Evolutionary conservation across 805 yeast species (phyloP).

Genomic region (Clavispora santaluciae): DNA sequence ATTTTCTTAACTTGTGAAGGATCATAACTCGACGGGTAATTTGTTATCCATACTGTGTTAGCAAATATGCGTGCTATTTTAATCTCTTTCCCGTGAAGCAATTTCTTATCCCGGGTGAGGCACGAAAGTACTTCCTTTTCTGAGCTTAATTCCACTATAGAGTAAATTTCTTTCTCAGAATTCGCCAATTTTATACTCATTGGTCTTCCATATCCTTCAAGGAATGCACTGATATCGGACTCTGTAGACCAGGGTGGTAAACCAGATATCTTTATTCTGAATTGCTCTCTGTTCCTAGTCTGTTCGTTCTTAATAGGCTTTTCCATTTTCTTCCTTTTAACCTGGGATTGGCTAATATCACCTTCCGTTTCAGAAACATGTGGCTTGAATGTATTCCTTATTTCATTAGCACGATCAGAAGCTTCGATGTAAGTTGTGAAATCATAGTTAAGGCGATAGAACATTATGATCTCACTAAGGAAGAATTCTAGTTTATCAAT

Average conservation of each 20-base stretch:
- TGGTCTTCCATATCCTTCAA: slow-evolving; percentile 59
- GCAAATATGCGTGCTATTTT: slow-evolving; percentile 41
- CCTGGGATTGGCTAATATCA: slow-evolving; percentile 4
- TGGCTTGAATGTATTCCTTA: neutral
- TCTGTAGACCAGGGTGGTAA: slow-evolving; percentile 40
- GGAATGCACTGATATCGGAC: slow-evolving; percentile 36
- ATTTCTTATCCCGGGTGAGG: slow-evolving; percentile 53
- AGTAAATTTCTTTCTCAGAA: slow-evolving; percentile 22
- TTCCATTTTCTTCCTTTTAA: slow-evolving; percentile 2
- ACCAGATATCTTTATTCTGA: slow-evolving; percentile 50
- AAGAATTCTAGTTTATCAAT: neutral
- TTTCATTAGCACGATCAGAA: neutral
- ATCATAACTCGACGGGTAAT: slow-evolving; percentile 57
- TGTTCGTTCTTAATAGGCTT: neutral
- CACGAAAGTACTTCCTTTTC: slow-evolving; percentile 51
- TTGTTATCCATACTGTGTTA: slow-evolving; percentile 66
- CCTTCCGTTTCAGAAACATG: neutral
- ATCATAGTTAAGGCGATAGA: slow-evolving; percentile 10
- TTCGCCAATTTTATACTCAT: slow-evolving; percentile 26
- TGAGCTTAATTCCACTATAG: slow-evolving; percentile 54
- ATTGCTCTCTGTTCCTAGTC: slow-evolving; percentile 54
- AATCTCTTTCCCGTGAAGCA: slow-evolving; percentile 38
- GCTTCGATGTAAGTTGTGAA: neutral
- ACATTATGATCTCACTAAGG: neutral
- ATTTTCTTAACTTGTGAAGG: slow-evolving; percentile 33